Base-by-base conservation (phyloP, 1,284 basidiomycete species). In the Microbotryomycetes sp. region DNA sequence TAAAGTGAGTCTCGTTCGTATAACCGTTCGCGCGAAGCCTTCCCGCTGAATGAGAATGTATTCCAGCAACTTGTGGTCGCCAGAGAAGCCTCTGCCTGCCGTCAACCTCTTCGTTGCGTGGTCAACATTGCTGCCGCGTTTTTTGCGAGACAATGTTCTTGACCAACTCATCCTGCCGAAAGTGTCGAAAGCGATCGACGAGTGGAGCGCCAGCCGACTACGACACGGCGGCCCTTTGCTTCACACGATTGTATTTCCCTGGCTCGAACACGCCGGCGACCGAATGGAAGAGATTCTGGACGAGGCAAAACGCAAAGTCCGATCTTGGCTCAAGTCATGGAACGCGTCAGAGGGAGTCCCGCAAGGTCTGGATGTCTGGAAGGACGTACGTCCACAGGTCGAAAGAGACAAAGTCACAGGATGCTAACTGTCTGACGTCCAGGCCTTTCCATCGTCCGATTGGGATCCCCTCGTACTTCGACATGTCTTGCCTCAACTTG, bases 141-240 rank as follows among this genome's bases (percentile, higher is more conserved):
- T 97, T 76, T 85, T 98, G 64, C 83, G 83, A 49, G 94, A 98
- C 77, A 99, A 98, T 73, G 79, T 98, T 60, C 82, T 97, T 59
- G 91, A 97, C 72, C 96, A 99, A 75, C 84, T 99, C 28, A 81
- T 98, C 47, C 77, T 98, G 18, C 96, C 96, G 1, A 97, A 97
- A 75, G 81, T 99, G 2, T 82, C 84, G 47, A 84, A 85, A 56
- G 85, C 90, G 1, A 83, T 98, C n/a, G 80, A 83, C 4, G 84
- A 88, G 31, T 97, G 94, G 91, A 86, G 80, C 70, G 78, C 84
- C 4, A 59, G 63, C 13, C 35, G 57, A 11, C 46, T 41, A 24
- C 82, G 82, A 68, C 77, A 77, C 29, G 81, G 80, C 55, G 79
- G 81, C 0, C 65, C 70, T 5, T 78, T 88, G 1, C 76, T 98